Base-by-base conservation (phyloP, 257 asterid species). In the Solanum pinnatisectum region DNA sequence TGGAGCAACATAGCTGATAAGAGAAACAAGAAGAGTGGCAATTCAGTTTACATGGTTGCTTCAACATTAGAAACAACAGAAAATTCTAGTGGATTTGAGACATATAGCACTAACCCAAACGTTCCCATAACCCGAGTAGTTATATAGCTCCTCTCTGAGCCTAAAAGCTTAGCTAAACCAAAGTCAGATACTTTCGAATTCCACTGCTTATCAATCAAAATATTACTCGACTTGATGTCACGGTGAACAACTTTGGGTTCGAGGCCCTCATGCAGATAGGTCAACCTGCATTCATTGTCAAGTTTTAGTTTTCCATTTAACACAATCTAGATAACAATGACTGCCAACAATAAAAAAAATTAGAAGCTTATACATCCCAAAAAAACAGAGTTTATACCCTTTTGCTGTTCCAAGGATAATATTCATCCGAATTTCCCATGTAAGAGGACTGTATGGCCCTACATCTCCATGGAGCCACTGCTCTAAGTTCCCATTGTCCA, bases 391-490 rank as follows among this genome's bases (percentile, higher is more conserved):
- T 36, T 78, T 82, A 25, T 84, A 90, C 92, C 89, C 92, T 84
- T 88, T 90, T 11, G 92, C 92, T 49, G 90, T 87, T 84, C 92
- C 92, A 15, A 83, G 87, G 56, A 90, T 85, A 33, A 90, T 84
- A 22, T 83, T 83, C 92, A 86, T 90, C 81, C 92, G 85, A 60
- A 89, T 79, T 76, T 86, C 90, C 92, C 92, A 90, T 30, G 90
- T 90, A 79, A 90, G 92, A 86, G 88, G 90, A 15, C 88, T 87
- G 83, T 74, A 77, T 56, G 87, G 87, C 33, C 90, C 86, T 78
- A 88, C 86, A 59, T 89, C 89, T 40, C 92, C 92, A 74, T 90
- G 92, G n/a, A 90, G 90, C 92, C 92, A 90, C 49, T 90, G 90
- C 74, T 90, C 92, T 52, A 90, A 83, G 33, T 88, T 90, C 49